Evolutionary conservation across 1,284 basidiomycete genomes (phyloP).

Genomic region (Inonotus hispidus): DNA sequence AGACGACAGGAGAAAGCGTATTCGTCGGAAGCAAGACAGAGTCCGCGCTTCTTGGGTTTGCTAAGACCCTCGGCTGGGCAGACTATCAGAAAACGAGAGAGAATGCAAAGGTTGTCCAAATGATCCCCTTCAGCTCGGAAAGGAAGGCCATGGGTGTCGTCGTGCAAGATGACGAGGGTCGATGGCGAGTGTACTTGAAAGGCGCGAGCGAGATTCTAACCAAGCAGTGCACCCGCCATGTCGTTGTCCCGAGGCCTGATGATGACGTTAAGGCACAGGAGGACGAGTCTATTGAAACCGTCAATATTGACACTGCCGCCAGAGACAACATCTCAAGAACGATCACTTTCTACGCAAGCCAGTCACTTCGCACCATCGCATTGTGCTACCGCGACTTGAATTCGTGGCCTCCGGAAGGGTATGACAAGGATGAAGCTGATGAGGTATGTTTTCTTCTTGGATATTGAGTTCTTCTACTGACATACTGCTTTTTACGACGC

Average conservation of each 20-base stretch:
- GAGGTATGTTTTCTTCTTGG: slow-evolving; percentile 39
- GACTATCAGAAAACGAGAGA: slow-evolving; percentile 72
- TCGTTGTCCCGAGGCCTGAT: slow-evolving; percentile 54
- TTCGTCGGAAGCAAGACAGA: slow-evolving; percentile 98
- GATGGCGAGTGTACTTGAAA: slow-evolving; percentile 79
- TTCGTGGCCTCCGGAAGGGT: slow-evolving; percentile 73
- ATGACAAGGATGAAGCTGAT: slow-evolving; percentile 40
- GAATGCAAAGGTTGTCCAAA: slow-evolving; percentile 68
- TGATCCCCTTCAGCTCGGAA: slow-evolving; percentile 94
- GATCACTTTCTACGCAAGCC: slow-evolving; percentile 96
- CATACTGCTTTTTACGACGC: slow-evolving; percentile 22
- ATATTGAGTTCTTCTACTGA: neutral
- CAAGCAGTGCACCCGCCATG: slow-evolving; percentile 66
- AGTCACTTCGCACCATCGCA: slow-evolving; percentile 89
- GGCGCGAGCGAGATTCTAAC: slow-evolving; percentile 92
- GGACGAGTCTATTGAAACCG: slow-evolving; percentile 46
- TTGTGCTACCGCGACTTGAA: slow-evolving; percentile 89
- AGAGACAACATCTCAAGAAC: slow-evolving; percentile 81
- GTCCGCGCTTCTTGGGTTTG: slow-evolving; percentile 86
- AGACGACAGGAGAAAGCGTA: slow-evolving; percentile 52
- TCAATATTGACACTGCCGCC: slow-evolving; percentile 58
- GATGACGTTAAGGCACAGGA: slow-evolving; percentile 23
- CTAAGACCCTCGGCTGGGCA: slow-evolving; percentile 79
- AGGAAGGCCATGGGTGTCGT: slow-evolving; percentile 97
- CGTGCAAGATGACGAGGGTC: slow-evolving; percentile 52